phyloP scores from a whole-genome alignment of 768 basidiomycete genomes.

The Pisolithus albus region DNA sequence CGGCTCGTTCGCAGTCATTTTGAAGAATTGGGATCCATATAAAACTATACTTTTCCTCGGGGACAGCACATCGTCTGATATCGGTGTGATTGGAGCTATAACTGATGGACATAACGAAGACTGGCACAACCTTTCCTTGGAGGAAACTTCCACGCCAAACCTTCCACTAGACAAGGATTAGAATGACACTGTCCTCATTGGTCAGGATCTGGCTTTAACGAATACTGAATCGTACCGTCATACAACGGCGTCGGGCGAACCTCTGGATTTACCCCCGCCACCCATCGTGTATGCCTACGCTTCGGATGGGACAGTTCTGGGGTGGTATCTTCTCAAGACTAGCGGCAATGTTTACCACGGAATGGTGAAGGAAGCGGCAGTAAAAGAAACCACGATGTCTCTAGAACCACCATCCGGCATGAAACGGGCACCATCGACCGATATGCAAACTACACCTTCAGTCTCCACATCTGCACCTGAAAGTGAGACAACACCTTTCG shows the following conservation, averaged over 20 bases:
- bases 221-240: conserved; percentile 33
- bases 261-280: conserved; percentile 37
- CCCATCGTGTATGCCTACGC: conserved; percentile 72
- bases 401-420: conserved; percentile 11
- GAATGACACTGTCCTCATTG: conserved; percentile 64
- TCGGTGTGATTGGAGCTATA: conserved; percentile 37
- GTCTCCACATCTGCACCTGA: conserved; percentile 14
- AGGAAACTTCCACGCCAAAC: conserved; percentile 46
- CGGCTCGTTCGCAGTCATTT: conserved; percentile 33
- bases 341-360: conserved; percentile 49
- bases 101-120: conserved; percentile 23
- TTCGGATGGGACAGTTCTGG: conserved; percentile 71
- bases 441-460: conserved; percentile 24
- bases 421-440: conserved; percentile 23
- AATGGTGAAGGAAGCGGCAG: conserved; percentile 32
- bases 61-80: conserved; percentile 47
- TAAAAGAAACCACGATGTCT: conserved; percentile 3
- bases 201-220: conserved; percentile 62
- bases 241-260: conserved; percentile 36
- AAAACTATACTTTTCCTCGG: conserved; percentile 40
- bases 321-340: conserved; percentile 61
- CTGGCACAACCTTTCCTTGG: conserved; percentile 41
- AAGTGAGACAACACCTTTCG: conserved; percentile 8
- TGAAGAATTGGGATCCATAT: conserved; percentile 40
- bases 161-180: conserved; percentile 63